phyloP scores from a whole-genome alignment of 257 asterid species.

The Haberlea rhodopensis region DNA sequence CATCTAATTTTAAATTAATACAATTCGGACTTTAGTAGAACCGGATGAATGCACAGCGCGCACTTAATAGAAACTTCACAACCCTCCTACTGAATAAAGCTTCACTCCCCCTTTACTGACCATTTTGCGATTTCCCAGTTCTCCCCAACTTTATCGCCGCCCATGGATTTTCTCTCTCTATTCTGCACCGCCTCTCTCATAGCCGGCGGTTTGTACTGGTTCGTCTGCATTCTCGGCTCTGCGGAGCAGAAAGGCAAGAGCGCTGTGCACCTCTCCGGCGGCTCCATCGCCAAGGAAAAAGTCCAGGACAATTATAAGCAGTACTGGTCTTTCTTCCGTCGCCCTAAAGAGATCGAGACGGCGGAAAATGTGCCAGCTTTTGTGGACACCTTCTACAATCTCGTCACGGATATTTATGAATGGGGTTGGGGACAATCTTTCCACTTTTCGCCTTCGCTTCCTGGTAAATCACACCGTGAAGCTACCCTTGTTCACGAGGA shows the following conservation, averaged over 20 bases:
- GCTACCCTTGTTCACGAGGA: conserved; percentile 80
- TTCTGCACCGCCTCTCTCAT: conserved; percentile 56
- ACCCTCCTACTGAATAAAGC: background rate
- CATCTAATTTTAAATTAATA: no score
- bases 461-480: conserved; percentile 63
- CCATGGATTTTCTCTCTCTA: conserved; percentile 57
- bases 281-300: conserved; percentile 61
- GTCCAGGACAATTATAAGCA: conserved; percentile 60
- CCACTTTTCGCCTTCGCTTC: conserved; percentile 69
- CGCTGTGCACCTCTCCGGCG: conserved; percentile 70
- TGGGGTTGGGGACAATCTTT: conserved; percentile 95
- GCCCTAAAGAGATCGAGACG: conserved; percentile 63
- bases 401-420: conserved; percentile 78
- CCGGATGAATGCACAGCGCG: background rate
- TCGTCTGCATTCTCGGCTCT: conserved; percentile 61
- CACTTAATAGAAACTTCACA: background rate
- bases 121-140: background rate
- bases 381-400: conserved; percentile 78
- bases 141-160: background rate
- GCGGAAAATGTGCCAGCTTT: conserved; percentile 70
- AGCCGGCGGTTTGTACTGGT: conserved; percentile 68
- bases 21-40: no score
- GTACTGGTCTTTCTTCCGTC: conserved; percentile 79
- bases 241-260: conserved; percentile 72
- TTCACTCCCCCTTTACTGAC: background rate